Conservation (phyloP, 2,329 filamentous ascomycete species). For the Arthrobotrys megalospora region DNA sequence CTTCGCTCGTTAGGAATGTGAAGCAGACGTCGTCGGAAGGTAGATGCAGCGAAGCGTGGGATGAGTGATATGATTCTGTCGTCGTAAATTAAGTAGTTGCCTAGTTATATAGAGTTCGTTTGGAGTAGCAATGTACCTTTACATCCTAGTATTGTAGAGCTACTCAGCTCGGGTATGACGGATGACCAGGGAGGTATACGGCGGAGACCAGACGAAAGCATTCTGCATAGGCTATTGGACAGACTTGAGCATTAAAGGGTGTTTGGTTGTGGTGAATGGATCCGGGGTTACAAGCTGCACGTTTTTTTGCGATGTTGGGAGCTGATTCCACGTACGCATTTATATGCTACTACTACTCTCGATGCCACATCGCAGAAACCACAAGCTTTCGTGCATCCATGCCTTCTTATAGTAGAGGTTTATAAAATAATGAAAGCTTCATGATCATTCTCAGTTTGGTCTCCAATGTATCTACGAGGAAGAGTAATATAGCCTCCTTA, state of each 20-base stretch:
- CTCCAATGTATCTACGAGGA: background rate
- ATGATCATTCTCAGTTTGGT: no score
- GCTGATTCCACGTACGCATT: no score
- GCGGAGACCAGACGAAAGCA: conserved; percentile 50
- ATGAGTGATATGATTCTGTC: conserved; percentile 42
- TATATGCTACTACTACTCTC: no score
- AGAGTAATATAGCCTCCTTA: background rate
- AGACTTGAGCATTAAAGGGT: no score
- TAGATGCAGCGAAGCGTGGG: conserved; percentile 46
- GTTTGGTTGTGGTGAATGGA: no score
- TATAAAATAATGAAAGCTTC: no score
- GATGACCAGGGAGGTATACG: conserved; percentile 44
- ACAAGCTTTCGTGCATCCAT: no score
- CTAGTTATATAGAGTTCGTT: background rate
- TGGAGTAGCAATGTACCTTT: conserved; percentile 25
- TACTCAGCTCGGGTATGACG: conserved; percentile 18
- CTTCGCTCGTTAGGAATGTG: conserved; percentile 38
- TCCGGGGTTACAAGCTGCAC: no score
- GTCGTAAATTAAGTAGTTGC: background rate
- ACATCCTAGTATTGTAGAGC: conserved; percentile 23
- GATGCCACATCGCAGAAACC: no score
- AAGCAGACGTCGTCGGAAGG: conserved; percentile 43
- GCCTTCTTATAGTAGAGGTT: no score
- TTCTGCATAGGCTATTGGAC: background rate
- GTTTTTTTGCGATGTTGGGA: no score